Base-by-base conservation (phyloP, 257 asterid genomes). In the Parsonsia alboflavescens region DNA sequence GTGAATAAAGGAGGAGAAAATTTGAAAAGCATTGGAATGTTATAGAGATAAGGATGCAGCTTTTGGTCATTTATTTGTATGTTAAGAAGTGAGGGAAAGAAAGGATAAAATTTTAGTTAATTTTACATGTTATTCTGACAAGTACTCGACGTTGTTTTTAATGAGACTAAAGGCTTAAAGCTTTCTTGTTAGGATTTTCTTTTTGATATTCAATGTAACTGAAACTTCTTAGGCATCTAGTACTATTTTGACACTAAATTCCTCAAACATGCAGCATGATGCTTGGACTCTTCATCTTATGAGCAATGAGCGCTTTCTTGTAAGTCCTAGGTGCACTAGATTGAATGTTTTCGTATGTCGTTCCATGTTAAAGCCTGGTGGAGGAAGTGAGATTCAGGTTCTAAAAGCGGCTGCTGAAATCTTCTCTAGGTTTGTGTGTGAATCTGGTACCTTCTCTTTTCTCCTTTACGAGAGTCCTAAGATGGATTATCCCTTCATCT, bases 281-380 rank as follows among this genome's bases (percentile, higher is more conserved):
- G 76, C 81, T 57, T 82, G 81, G 79, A 75, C 76, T 77, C 71
- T 77, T 70, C 64, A 77, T 56, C 66, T 79, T 50, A 61, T 72
- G 61, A 83, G 68, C 68, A 67, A 72, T 73, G 73, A 50, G 30
- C 68, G 42, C 41, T 78, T 81, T 53, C 79, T 80, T 45, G 59
- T 50, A 28, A 50, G 74, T 71, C 75, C 57, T 49, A 58, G 59
- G 67, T 41, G 69, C 68, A 67, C 44, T 74, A 73, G 76, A 73
- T 75, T 71, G 69, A 79, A 77, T 68, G 72, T 78, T 59, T 77
- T 81, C n/a, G 4, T 71, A 24, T 85, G 89, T 74, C 85, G 58
- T 41, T 74, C 87, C 68, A 17, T 80, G 9, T 75, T 83, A 74
- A 80, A 80, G 24, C 84, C 85, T 19, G 73, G 84, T 24, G 81